Evolutionary conservation across 2,329 filamentous ascomycete species (phyloP), one percentile per base, ranked within the genome.

Genomic region (Pseudogymnoascus sp.): DNA sequence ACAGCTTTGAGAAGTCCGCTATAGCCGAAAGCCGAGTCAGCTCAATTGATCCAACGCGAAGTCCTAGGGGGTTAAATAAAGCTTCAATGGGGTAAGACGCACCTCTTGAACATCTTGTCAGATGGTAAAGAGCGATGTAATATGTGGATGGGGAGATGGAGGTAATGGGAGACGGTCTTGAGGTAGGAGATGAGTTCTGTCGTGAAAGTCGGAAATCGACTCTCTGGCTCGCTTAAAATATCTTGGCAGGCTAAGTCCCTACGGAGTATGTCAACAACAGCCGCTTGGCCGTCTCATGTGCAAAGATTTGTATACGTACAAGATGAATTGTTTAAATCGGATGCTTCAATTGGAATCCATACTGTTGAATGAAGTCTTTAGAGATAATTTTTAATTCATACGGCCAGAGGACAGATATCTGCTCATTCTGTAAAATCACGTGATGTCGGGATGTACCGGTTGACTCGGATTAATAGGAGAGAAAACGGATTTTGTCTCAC

Each of bases 71-170:
- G 13, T 44, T 58, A 44, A 21, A 64, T 61, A 47, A 26, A 62
- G 63, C 64, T 66, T 74, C 60, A 64, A 68, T 63, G 64, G 70
- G 65, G 66, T 64, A 64, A 61, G 72, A 83, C 85, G 78, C 78
- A 90, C 87, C 86, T 89, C 86, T 89, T 89, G 81, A 89, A 87
- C 87, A 90, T 90, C 85, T 83, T 89, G 82, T 77, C 78, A 81
- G 84, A 86, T 84, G 82, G 82, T 79, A 78, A 79, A 83, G 82
- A 84, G 82, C 82, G 80, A 80, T 81, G 77, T 75, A 75, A 77
- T 76, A 82, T 80, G 76, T 74, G 78, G 78, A 80, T 79, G 81
- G 79, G 81, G 79, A 79, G 77, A 71, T 77, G 77, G 71, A 71
- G 72, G 64, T 72, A 74, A 78, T 80, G 78, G 73, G 75, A 75